Evolutionary conservation across 768 basidiomycete genomes (phyloP), one percentile per base, ranked within the genome.

Genomic region (Leccinum arenicola): DNA sequence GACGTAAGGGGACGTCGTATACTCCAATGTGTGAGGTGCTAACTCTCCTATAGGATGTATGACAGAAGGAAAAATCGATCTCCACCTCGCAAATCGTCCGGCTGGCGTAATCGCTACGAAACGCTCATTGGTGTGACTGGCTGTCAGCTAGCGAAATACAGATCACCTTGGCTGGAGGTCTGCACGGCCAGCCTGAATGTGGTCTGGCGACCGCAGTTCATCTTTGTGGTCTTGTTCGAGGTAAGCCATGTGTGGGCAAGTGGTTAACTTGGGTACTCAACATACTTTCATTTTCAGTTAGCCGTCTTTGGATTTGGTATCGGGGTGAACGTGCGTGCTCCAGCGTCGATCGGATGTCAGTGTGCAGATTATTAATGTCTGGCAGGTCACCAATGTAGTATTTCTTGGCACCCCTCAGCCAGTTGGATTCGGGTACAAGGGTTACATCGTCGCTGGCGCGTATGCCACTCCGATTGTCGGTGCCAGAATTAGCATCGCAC

Each of bases 111-210:
- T 62, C 77, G 80, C 36, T 33, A 82, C 9, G 72, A 83, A 62
- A 80, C 77, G 0, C 73, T 84, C 4, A n/a, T 82, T 23, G 83
- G 83, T 11, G 61, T 80, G 51, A 84, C 83, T 0, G 83, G 82
- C 0, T 57, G 55, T 6, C 74, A 68, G 47, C 80, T 84, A 74
- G 67, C 77, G 1, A 74, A 78, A 58, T 80, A 80, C 64, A 73
- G 83, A 40, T 68, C 75, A 11, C 68, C 72, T 3, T 80, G 80
- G 80, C 54, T 27, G 19, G 73, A 73, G 21, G 71, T 71, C 43
- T 33, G 73, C 25, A 59, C 60, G 6, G 69, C 74, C 6, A 71
- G 74, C 49, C 56, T 82, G 48, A 66, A 73, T 50, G 70, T 84
- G 25, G 58, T 81, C n/a, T 82, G 81, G 80, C 67, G 83, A 29